Percentiles rank a stretch among this genome's conserved stretches.
Evolutionary conservation across 2,329 filamentous ascomycete genomes (phyloP).

Genomic region (Tothia fuscella): DNA sequence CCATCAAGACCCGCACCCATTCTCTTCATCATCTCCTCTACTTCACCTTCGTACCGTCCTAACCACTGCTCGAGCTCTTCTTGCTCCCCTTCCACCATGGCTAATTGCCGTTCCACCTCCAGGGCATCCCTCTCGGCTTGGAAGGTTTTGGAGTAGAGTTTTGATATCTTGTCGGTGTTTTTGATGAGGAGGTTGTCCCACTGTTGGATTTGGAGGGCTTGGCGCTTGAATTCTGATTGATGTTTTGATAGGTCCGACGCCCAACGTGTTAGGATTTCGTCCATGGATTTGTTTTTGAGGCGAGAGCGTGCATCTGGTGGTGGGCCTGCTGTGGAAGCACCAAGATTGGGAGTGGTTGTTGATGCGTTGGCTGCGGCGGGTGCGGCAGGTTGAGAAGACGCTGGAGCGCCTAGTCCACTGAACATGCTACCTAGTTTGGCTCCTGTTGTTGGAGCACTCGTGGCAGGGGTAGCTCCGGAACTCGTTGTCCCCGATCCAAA

Average conservation of each 20-base stretch:
- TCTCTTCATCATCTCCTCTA: constrained; percentile 77
- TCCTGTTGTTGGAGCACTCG: too few relatives aligned
- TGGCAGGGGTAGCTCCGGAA: neutral
- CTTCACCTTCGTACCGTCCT: constrained; percentile 81
- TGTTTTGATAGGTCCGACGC: constrained; percentile 91
- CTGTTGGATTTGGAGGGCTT: constrained; percentile 72
- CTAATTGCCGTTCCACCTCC: constrained; percentile 86
- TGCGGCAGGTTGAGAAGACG: constrained; percentile 10
- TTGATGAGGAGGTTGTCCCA: constrained; percentile 92
- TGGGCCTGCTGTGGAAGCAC: constrained; percentile 6
- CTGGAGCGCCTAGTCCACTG: constrained; percentile 9
- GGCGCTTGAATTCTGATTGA: constrained; percentile 88
- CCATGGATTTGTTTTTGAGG: constrained; percentile 97
- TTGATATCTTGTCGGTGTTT: constrained; percentile 90
- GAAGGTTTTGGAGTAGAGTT: constrained; percentile 81
- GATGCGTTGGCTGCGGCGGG: neutral
- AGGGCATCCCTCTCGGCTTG: constrained; percentile 87
- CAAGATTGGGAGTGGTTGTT: constrained; percentile 4
- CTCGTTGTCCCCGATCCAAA: constrained; percentile 14
- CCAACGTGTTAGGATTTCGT: constrained; percentile 96
- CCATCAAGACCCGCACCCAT: constrained; percentile 45
- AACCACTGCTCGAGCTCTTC: constrained; percentile 80
- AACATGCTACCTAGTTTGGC: too few relatives aligned
- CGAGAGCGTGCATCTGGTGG: constrained; percentile 49
- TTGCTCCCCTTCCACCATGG: constrained; percentile 83